Percentiles rank a stretch among this genome's conserved stretches.
phyloP scores from a whole-genome alignment of 176 grass and related monocot species.

The Zea mays region DNA sequence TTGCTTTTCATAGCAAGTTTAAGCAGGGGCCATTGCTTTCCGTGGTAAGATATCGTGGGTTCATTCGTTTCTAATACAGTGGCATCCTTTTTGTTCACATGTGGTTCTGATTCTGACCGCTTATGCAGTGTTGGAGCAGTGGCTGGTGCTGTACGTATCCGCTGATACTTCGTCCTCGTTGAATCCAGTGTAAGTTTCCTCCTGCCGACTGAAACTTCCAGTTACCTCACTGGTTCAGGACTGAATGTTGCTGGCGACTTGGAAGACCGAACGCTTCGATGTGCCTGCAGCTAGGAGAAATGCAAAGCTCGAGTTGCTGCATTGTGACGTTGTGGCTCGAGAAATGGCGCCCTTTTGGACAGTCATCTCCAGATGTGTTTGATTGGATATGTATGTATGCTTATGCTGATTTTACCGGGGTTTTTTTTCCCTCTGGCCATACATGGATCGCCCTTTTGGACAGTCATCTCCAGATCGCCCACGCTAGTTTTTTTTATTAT shows the following conservation, averaged over 20 bases:
- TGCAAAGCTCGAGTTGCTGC: neutral
- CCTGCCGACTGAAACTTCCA: neutral
- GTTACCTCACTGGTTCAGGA: neutral
- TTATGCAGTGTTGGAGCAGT: conserved; percentile 84
- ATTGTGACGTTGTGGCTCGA: neutral
- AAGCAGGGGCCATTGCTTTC: conserved; percentile 86
- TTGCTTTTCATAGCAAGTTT: conserved; percentile 95
- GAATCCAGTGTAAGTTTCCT: conserved; percentile 42
- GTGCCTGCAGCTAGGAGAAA: neutral
- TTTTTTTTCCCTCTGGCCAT: neutral
- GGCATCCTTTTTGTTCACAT: conserved; percentile 27
- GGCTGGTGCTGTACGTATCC: conserved; percentile 97
- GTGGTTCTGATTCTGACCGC: conserved; percentile 15
- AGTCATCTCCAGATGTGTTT: neutral
- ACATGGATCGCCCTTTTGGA: too few relatives aligned
- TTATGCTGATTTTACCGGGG: neutral
- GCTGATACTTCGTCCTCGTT: conserved; percentile 65
- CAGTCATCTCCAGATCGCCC: too few relatives aligned
- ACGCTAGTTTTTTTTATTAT: too few relatives aligned
- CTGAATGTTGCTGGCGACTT: neutral
- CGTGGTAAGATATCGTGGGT: conserved; percentile 62
- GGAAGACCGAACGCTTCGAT: neutral
- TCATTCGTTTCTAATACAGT: neutral
- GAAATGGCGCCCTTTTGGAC: neutral
- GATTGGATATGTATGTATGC: too few relatives aligned